These are phyloP conservation scores for Trichoderma atrobrunneum DNA, from an alignment of 2,329 filamentous ascomycete species.

Conservation along the genomic window DNA sequence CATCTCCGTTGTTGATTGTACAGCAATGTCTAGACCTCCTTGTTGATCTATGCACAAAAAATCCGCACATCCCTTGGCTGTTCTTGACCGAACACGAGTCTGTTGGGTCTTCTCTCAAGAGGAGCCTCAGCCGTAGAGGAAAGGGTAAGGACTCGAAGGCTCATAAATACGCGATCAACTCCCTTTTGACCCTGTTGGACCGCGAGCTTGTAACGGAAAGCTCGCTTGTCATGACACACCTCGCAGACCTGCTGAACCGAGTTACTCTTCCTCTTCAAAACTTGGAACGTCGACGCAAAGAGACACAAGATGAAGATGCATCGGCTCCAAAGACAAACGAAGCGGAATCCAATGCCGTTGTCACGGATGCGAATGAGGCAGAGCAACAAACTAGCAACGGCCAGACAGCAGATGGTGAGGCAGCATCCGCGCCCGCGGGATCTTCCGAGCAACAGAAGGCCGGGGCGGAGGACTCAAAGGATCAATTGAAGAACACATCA, in stretches of 20 bases:
- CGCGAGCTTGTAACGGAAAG: constrained; percentile 96
- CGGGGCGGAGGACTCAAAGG: constrained; percentile 26
- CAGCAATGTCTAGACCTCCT: constrained; percentile 90
- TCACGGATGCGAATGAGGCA: constrained; percentile 24
- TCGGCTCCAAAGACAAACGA: constrained; percentile 38
- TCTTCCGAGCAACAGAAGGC: constrained; percentile 26
- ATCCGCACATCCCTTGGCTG: constrained; percentile 81
- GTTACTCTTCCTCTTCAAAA: constrained; percentile 84
- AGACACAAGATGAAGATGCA: constrained; percentile 54
- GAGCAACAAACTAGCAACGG: constrained; percentile 34
- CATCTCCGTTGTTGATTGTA: constrained; percentile 90
- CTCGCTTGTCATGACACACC: constrained; percentile 91
- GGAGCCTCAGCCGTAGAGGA: constrained; percentile 74
- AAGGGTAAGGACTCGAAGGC: constrained; percentile 83
- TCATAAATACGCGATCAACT: constrained; percentile 88
- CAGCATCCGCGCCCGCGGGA: constrained; percentile 30
- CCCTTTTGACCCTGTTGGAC: constrained; percentile 81
- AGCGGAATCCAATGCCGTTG: constrained; percentile 35
- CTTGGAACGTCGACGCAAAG: constrained; percentile 78
- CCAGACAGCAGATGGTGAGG: constrained; percentile 20
- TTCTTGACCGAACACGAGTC: constrained; percentile 92
- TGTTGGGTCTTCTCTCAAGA: constrained; percentile 71
- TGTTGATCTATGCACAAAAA: constrained; percentile 78
- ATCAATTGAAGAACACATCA: constrained; percentile 39
- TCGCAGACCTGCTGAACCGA: constrained; percentile 81